phyloP scores from a whole-genome alignment of 495 filamentous ascomycete genomes.

The Rostrohypoxylon terebratum region DNA sequence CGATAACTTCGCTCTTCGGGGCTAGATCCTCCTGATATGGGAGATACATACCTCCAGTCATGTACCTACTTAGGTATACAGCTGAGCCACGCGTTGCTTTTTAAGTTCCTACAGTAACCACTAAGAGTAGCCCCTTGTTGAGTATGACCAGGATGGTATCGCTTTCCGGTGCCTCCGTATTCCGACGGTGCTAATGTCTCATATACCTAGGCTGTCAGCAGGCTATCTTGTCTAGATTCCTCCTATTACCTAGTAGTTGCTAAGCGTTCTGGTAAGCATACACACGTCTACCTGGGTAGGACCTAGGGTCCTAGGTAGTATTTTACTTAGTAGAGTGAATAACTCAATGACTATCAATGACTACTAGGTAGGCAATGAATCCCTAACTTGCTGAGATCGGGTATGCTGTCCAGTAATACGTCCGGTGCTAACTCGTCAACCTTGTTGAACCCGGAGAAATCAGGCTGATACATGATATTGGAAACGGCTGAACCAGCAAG shows the following conservation, averaged over 20 bases:
- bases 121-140: conserved; percentile 14
- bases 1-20: conserved; percentile 5
- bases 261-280: conserved; percentile 17
- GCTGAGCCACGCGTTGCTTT: conserved; percentile 15
- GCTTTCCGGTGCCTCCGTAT: conserved; percentile 32
- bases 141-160: conserved; percentile 27
- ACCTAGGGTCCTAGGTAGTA: no score
- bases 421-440: conserved; percentile 14
- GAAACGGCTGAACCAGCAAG: neutral
- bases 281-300: neutral
- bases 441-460: conserved; percentile 34
- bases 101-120: conserved; percentile 2
- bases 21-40: conserved; percentile 1
- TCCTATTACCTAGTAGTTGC: conserved; percentile 17
- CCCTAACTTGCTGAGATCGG: conserved; percentile 25
- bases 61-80: neutral
- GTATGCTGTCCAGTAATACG: neutral
- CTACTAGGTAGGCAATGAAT: conserved; percentile 8
- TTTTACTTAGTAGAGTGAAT: conserved; percentile 16
- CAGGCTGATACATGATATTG: conserved; percentile 37
- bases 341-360: neutral
- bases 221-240: neutral
- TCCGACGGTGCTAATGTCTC: conserved; percentile 33
- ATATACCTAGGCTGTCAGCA: conserved; percentile 19
- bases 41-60: neutral